Evolutionary conservation across 441 rosid genomes (phyloP).

Genomic region (Pelargonium myrrhifolium): DNA sequence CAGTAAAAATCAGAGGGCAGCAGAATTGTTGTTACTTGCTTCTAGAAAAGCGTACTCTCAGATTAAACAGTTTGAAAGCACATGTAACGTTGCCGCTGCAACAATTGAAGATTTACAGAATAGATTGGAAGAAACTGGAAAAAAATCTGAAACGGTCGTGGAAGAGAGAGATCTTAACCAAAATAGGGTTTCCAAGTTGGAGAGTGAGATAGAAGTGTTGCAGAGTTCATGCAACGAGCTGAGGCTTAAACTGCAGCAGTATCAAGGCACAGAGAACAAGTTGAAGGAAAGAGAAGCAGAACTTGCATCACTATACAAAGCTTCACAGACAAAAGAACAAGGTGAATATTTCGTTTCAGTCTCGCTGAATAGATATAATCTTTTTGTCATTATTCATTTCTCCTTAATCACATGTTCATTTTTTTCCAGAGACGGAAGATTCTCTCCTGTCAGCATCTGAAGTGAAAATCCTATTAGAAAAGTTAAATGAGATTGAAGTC

Average conservation of each 20-base stretch:
- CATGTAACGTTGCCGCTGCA: conserved; percentile 45
- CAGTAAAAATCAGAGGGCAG: conserved; percentile 30
- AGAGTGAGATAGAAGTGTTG: conserved; percentile 41
- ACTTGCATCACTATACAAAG: conserved; percentile 30
- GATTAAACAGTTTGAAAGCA: conserved; percentile 43
- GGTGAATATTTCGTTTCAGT: conserved; percentile 22
- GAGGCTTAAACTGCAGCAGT: conserved; percentile 39
- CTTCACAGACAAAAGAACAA: conserved; percentile 35
- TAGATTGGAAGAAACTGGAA: conserved; percentile 37
- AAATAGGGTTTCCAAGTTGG: conserved; percentile 46
- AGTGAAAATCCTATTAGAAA: conserved; percentile 48
- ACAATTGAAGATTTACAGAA: conserved; percentile 53
- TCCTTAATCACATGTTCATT: conserved; percentile 11
- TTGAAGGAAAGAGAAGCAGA: conserved; percentile 56
- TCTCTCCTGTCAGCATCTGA: conserved; percentile 45
- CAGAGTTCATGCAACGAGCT: conserved; percentile 46
- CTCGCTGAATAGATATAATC: conserved; percentile 18
- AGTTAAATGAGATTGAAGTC: conserved; percentile 44
- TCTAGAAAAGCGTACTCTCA: conserved; percentile 33
- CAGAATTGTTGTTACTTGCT: conserved; percentile 44
- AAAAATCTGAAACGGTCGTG: conserved; percentile 31
- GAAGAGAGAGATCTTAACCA: conserved; percentile 52
- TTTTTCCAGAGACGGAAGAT: conserved; percentile 48
- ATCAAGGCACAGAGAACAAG: conserved; percentile 38
- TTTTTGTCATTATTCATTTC: conserved; percentile 15